Conservation (phyloP, 495 filamentous ascomycete genomes). For the Penicillium turbatum region DNA sequence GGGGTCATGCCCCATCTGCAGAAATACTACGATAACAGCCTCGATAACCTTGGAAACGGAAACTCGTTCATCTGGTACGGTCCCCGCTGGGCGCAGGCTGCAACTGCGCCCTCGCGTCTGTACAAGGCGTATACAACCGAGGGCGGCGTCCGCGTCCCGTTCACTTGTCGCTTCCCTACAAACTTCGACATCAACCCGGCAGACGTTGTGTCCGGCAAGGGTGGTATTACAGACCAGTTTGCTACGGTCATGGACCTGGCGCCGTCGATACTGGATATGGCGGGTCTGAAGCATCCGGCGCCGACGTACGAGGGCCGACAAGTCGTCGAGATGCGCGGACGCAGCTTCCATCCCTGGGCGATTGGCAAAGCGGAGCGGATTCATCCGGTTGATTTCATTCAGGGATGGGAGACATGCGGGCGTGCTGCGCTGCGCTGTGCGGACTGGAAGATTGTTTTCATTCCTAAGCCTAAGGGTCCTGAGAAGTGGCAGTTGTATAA, state of each 20-base stretch:
- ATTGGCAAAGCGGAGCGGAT: slow-evolving; percentile 32
- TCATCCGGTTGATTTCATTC: slow-evolving; percentile 45
- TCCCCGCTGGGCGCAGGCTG: slow-evolving; percentile 59
- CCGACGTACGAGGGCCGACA: slow-evolving; percentile 53
- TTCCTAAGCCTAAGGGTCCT: slow-evolving; percentile 46
- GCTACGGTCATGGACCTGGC: slow-evolving; percentile 62
- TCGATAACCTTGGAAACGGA: slow-evolving; percentile 57
- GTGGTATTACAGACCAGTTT: slow-evolving; percentile 52
- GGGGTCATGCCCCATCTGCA: slow-evolving; percentile 50
- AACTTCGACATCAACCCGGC: slow-evolving; percentile 21
- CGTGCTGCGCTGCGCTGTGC: slow-evolving; percentile 42
- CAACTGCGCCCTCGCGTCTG: slow-evolving; percentile 57
- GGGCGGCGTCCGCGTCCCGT: slow-evolving; percentile 57
- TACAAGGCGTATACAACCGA: slow-evolving; percentile 62
- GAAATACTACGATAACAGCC: slow-evolving; percentile 59
- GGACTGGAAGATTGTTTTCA: slow-evolving; percentile 49
- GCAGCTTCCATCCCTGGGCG: slow-evolving; percentile 43
- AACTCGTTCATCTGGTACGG: slow-evolving; percentile 66
- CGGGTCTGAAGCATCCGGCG: slow-evolving; percentile 54
- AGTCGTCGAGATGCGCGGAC: slow-evolving; percentile 57
- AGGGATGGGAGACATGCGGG: slow-evolving; percentile 47
- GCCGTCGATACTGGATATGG: slow-evolving; percentile 58
- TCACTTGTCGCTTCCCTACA: slow-evolving; percentile 48
- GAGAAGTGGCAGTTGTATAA: slow-evolving; percentile 49
- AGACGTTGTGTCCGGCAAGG: slow-evolving; percentile 17